Evolutionary conservation across 2,329 filamentous ascomycete species (phyloP).

Genomic region (Xylariales sp.): DNA sequence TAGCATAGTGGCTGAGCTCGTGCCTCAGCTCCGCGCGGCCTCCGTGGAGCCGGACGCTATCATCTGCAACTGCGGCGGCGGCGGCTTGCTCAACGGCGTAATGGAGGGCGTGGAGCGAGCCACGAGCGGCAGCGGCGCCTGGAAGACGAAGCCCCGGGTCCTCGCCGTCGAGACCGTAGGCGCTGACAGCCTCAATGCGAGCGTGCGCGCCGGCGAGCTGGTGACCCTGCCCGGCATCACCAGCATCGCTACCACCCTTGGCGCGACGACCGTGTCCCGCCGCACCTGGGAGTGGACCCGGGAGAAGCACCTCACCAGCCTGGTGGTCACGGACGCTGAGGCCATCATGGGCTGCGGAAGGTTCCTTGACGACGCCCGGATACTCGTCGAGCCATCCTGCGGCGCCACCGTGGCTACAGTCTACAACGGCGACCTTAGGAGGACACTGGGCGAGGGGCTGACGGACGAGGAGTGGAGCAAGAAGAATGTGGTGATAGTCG

Average conservation of each 20-base stretch:
- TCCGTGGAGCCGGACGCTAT: constrained; percentile 51
- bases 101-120: constrained; percentile 60
- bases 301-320: constrained; percentile 41
- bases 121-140: constrained; percentile 5
- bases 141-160: constrained; percentile 43
- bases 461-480: constrained; percentile 54
- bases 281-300: constrained; percentile 60
- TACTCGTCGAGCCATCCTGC: constrained; percentile 81
- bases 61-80: constrained; percentile 76
- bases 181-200: constrained; percentile 64
- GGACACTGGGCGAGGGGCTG: constrained; percentile 49
- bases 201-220: constrained; percentile 50
- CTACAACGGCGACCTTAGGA: constrained; percentile 60
- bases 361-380: constrained; percentile 75
- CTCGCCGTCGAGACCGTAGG: constrained; percentile 74
- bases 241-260: constrained; percentile 69
- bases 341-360: constrained; percentile 73
- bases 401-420: constrained; percentile 71
- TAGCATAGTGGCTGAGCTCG: constrained; percentile 51
- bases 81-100: constrained; percentile 73
- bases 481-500: constrained; percentile 75
- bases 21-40: constrained; percentile 30
- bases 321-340: constrained; percentile 69
- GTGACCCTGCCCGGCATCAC: constrained; percentile 68
- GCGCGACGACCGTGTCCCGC: constrained; percentile 66